Evolutionary conservation across 2,329 filamentous ascomycete genomes (phyloP).

Genomic region (Dactylellina cionopaga): DNA sequence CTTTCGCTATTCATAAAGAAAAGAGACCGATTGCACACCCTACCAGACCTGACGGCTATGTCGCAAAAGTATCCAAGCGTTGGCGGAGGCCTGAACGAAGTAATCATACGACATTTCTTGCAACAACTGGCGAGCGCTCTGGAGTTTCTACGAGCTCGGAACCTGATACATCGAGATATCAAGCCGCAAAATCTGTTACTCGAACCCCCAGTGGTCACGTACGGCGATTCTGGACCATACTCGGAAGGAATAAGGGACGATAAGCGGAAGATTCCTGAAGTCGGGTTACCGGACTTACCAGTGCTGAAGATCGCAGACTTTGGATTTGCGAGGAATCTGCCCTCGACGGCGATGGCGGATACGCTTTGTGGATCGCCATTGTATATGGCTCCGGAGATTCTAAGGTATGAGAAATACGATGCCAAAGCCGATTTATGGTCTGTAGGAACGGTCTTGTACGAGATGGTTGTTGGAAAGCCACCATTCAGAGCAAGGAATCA

Average conservation of each 20-base stretch:
- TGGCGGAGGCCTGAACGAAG: conserved; percentile 90
- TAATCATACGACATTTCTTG: conserved; percentile 93
- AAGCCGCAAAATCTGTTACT: conserved; percentile 96
- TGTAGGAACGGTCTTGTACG: conserved; percentile 91
- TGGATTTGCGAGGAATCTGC: conserved; percentile 93
- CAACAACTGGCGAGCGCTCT: conserved; percentile 94
- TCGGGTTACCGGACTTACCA: conserved; percentile 83
- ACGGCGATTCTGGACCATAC: conserved; percentile 67
- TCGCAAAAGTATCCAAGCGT: conserved; percentile 91
- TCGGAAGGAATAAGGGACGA: conserved; percentile 70
- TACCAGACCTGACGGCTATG: conserved; percentile 87
- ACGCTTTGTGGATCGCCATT: conserved; percentile 95
- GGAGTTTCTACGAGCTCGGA: conserved; percentile 82
- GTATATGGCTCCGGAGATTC: conserved; percentile 98
- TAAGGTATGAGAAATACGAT: conserved; percentile 96
- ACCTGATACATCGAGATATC: conserved; percentile 94
- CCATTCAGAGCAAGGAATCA: conserved; percentile 94
- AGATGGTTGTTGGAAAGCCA: conserved; percentile 90
- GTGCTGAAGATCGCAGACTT: conserved; percentile 99
- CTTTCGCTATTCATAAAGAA: conserved; percentile 96
- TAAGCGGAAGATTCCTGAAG: conserved; percentile 76
- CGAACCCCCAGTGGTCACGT: conserved; percentile 73
- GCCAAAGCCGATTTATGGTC: conserved; percentile 98
- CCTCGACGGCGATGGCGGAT: conserved; percentile 89
- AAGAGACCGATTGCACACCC: conserved; percentile 77